These are phyloP conservation scores for Leonotis leonurus DNA, from an alignment of 257 asterid species.

Conservation along the genomic window DNA sequence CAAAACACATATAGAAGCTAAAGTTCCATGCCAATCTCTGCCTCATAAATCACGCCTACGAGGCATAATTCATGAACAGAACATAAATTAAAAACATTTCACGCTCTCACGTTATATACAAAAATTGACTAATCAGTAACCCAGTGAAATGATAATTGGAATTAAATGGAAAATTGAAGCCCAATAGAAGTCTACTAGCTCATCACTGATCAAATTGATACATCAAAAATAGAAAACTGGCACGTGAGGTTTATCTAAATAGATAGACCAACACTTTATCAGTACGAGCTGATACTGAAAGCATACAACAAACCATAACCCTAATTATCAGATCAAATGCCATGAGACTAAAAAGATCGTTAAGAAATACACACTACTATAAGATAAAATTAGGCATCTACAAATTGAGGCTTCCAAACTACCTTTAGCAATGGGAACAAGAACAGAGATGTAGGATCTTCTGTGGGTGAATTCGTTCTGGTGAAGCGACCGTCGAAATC, in stretches of 20 bases:
- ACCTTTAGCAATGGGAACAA: conserved; percentile 26
- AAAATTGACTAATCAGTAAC: background rate
- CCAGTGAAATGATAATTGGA: background rate
- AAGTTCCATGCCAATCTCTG: conserved; percentile 18
- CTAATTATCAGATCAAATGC: conserved; percentile 21
- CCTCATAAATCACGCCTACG: conserved; percentile 26
- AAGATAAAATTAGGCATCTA: background rate
- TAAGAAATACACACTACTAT: background rate
- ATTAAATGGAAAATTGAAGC: background rate
- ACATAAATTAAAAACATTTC: background rate
- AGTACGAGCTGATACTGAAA: background rate
- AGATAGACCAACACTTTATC: background rate
- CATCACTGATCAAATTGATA: background rate
- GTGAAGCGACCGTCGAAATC: conserved; percentile 15
- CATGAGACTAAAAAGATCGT: background rate
- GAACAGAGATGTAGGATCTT: conserved; percentile 16
- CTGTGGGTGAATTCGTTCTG: background rate
- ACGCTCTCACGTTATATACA: background rate
- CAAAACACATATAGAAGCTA: background rate
- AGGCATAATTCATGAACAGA: background rate
- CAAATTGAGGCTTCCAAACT: background rate
- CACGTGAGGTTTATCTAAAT: background rate
- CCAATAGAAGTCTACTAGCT: background rate
- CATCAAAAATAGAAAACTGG: background rate
- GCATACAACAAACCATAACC: conserved; percentile 14